Evolutionary conservation across 495 filamentous ascomycete species (phyloP).

Genomic region (Aspergillus egyptiacus): DNA sequence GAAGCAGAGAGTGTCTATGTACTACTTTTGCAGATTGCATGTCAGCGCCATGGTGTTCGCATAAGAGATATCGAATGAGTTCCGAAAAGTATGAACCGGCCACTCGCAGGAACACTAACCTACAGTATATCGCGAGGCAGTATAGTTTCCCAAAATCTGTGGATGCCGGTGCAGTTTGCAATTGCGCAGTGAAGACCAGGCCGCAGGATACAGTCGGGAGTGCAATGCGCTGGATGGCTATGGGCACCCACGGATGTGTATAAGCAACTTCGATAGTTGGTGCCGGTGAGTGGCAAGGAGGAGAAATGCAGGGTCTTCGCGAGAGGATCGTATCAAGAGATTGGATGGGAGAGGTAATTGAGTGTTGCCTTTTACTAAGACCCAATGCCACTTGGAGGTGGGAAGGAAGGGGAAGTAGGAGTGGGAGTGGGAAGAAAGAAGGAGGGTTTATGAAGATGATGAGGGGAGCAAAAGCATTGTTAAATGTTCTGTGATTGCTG

Average conservation of each 20-base stretch:
- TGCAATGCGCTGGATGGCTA: too few species aligned
- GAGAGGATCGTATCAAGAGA: too few species aligned
- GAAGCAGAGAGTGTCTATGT: neutral
- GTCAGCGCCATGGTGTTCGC: neutral
- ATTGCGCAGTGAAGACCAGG: neutral
- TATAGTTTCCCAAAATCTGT: neutral
- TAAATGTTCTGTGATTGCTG: constrained; percentile 27
- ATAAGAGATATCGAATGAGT: constrained; percentile 4
- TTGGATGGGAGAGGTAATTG: too few species aligned
- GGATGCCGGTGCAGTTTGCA: neutral
- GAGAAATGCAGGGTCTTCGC: too few species aligned
- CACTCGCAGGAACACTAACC: constrained; percentile 12
- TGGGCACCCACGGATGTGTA: too few species aligned
- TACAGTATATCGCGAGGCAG: neutral
- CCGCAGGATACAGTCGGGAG: neutral
- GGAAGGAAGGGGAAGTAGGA: neutral
- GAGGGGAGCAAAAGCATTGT: constrained; percentile 31
- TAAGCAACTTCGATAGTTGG: too few species aligned
- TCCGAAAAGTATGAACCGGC: constrained; percentile 9
- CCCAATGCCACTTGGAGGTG: too few species aligned
- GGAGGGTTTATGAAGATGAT: constrained; percentile 6
- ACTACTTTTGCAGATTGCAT: constrained; percentile 10
- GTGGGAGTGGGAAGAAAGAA: neutral
- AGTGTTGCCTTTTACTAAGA: too few species aligned
- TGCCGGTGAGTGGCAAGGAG: too few species aligned